Percentiles rank a stretch among this genome's conserved stretches.
phyloP scores from a whole-genome alignment of 2,329 filamentous ascomycete genomes.

The Dactylella cylindrospora region DNA sequence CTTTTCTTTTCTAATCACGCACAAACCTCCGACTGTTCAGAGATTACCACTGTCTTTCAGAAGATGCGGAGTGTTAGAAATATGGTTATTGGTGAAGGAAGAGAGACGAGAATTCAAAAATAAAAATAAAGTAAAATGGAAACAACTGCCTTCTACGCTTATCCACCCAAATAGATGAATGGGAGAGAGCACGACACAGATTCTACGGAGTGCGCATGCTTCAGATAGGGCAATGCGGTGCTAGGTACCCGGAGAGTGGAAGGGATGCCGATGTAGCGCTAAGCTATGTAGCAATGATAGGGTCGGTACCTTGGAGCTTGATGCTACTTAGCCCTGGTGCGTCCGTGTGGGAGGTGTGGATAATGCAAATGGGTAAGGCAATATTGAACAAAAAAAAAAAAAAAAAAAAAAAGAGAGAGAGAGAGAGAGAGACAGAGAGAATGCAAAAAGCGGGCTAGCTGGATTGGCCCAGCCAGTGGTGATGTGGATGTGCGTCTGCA shows the following conservation, averaged over 20 bases:
- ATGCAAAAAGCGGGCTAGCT: too few species aligned
- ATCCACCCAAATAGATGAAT: slow-evolving; percentile 23
- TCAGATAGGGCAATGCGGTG: slow-evolving; percentile 38
- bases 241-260: slow-evolving; percentile 13
- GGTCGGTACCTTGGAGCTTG: slow-evolving; percentile 33
- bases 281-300: background rate
- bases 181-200: slow-evolving; percentile 27
- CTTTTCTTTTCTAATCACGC: background rate
- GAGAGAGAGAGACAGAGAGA: slow-evolving; percentile 18
- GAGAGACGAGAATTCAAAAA: background rate
- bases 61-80: slow-evolving; percentile 22
- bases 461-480: too few species aligned
- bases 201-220: slow-evolving; percentile 27
- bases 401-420: too few species aligned
- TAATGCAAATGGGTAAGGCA: background rate
- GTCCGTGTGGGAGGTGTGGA: slow-evolving; percentile 15
- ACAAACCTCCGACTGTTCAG: slow-evolving; percentile 5
- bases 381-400: too few species aligned
- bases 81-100: slow-evolving; percentile 11
- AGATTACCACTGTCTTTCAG: background rate
- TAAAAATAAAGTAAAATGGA: slow-evolving; percentile 1
- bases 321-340: slow-evolving; percentile 21
- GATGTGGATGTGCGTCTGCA: slow-evolving; percentile 41
- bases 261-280: slow-evolving; percentile 16
- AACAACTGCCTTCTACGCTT: slow-evolving; percentile 2